Percentiles rank a stretch among this genome's conserved stretches.
phyloP scores from a whole-genome alignment of 192 early-diverging fungal species.

The Physocladia obscura region DNA sequence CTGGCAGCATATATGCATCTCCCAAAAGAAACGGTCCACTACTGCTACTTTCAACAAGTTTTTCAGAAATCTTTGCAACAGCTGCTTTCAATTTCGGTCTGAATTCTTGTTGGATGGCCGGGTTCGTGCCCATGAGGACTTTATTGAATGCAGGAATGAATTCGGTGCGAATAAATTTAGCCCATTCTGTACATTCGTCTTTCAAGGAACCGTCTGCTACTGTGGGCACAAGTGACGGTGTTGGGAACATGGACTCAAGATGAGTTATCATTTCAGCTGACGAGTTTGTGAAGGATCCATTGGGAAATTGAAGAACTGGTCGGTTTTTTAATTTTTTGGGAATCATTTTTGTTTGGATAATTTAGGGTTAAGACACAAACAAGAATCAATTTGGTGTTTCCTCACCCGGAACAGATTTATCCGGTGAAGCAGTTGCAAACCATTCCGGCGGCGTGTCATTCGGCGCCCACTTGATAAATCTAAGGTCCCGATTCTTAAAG shows the following conservation, averaged over 20 bases:
- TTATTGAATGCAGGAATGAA: constrained; percentile 12
- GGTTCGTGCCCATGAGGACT: constrained; percentile 3
- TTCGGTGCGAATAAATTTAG: neutral
- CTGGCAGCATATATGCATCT: neutral
- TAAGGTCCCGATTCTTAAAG: neutral
- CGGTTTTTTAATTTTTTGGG: too few species aligned
- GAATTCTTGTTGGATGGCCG: constrained; percentile 9
- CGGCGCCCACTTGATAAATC: neutral
- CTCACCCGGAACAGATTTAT: neutral
- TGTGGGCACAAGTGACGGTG: neutral
- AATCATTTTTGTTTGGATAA: neutral
- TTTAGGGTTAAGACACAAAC: too few species aligned
- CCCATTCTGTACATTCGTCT: neutral
- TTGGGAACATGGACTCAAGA: neutral
- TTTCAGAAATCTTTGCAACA: neutral
- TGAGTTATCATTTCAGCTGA: constrained; percentile 10
- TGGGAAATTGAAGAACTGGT: constrained; percentile 13
- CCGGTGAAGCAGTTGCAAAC: neutral
- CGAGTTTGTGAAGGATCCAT: constrained; percentile 3
- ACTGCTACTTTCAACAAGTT: neutral
- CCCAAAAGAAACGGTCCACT: constrained; percentile 6
- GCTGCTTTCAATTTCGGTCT: constrained; percentile 16
- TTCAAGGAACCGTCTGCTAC: too few species aligned
- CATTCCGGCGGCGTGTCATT: constrained; percentile 3
- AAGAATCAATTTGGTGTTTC: neutral